A percentile compares a stretch with the other conserved stretches of the same genome.
These are phyloP conservation scores for Prunus fruticosa DNA, from an alignment of 306 rosid species.

Conservation along the genomic window DNA sequence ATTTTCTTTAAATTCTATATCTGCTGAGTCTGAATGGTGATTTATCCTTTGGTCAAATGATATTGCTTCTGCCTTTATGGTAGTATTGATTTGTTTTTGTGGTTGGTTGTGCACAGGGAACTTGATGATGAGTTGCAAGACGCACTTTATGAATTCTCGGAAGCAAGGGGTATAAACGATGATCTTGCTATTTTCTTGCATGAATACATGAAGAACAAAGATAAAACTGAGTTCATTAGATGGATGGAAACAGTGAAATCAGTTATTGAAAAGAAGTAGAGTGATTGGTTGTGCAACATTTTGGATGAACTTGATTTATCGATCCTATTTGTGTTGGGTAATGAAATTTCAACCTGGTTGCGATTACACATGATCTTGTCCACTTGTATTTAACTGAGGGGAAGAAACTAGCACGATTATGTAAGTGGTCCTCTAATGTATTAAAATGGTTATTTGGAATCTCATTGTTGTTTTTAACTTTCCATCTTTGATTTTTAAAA, in stretches of 20 bases:
- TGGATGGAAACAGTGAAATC: constrained; percentile 79
- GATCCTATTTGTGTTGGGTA: constrained; percentile 18
- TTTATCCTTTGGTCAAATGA: not conserved
- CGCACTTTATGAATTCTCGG: constrained; percentile 71
- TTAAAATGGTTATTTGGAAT: not conserved
- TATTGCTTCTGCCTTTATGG: not conserved
- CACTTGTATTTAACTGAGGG: not conserved
- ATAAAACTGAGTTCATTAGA: constrained; percentile 60
- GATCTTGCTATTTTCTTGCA: constrained; percentile 72
- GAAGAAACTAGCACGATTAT: not conserved
- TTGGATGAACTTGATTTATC: constrained; percentile 12
- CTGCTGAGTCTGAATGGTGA: not conserved
- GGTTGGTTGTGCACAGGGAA: constrained; percentile 55
- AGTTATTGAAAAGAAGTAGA: constrained; percentile 58
- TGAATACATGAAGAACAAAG: constrained; percentile 71
- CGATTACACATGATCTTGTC: constrained; percentile 1
- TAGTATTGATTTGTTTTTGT: constrained; percentile 4
- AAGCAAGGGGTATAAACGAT: constrained; percentile 65
- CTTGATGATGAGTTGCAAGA: constrained; percentile 83
- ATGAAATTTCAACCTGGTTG: not conserved
- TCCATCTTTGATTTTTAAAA: not conserved
- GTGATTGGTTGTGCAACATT: constrained; percentile 21
- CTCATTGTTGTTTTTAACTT: constrained; percentile 7
- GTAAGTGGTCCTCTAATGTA: not conserved
- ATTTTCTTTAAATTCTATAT: not conserved